Evolutionary conservation across 2,329 filamentous ascomycete genomes (phyloP), one percentile per base, ranked within the genome.

Genomic region (Colletotrichum filicis): DNA sequence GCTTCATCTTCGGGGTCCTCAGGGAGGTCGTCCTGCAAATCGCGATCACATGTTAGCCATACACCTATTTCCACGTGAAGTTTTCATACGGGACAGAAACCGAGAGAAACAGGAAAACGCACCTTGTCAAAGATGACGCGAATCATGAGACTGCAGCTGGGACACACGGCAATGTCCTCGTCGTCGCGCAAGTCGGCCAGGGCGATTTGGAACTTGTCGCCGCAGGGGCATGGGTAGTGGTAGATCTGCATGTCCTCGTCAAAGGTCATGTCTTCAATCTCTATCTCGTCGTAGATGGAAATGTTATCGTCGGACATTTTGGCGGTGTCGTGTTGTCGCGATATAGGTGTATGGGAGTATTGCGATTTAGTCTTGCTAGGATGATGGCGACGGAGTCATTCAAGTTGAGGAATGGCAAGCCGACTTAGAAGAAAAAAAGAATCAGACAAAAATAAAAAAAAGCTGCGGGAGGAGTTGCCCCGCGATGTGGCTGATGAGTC

Each of bases 201-300:
- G 24, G 90, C 90, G 80, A 97, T 98, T 85, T 98, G 94, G 85
- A 99, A 99, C 73, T 94, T 91, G 85, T 99, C 97, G 86, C 97
- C 97, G 84, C 97, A 99, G 1, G 97, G 97, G 82, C 97, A 99
- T 16, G 97, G 97, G 82, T 97, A 98, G 85, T 96, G 93, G 86
- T 98, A 99, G 78, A 98, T 92, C 82, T 98, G 93, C 53, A 95
- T 89, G 4, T 88, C 87, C 59, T 91, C 86, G 83, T 98, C 95
- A 82, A 91, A 98, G 79, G 94, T 97, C 95, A 98, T 97, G 84
- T 99, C 97, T 83, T 98, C 96, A 86, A 98, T 98, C 83, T 98
- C 96, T 83, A 98, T 96, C 84, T 98, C 96, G 80, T 98, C 96
- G 87, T 98, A 98, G 82, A 98, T 94, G 77, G 93, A 91, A 70